A percentile compares a stretch with the other conserved stretches of the same genome.
Conservation (phyloP, 192 early-diverging fungal genomes). For the Mortierella hygrophila region DNA sequence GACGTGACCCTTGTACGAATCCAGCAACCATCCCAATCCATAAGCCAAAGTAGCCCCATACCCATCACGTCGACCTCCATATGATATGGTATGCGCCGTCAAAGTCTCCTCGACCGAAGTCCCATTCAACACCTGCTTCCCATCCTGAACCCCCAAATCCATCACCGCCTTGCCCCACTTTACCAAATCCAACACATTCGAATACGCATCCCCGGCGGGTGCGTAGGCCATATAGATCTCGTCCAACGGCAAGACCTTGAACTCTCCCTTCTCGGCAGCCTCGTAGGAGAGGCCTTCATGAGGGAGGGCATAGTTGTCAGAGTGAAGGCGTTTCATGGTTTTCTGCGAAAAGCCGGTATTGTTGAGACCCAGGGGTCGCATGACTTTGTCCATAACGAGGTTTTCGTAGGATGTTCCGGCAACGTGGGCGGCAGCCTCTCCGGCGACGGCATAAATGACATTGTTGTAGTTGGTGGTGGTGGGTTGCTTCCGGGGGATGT, state of each 20-base stretch:
- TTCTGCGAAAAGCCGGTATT: conserved; percentile 7
- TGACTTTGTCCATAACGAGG: conserved; percentile 12
- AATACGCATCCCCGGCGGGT: conserved; percentile 24
- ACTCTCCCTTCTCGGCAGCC: conserved; percentile 9
- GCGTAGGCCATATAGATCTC: not conserved
- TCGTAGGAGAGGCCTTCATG: not conserved
- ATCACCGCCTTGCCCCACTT: conserved; percentile 16
- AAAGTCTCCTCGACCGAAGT: not conserved
- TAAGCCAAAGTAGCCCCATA: conserved; percentile 1
- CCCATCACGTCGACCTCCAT: not conserved
- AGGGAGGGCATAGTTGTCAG: conserved; percentile 1
- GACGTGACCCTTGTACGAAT: conserved; percentile 16
- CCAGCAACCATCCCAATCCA: conserved; percentile 25
- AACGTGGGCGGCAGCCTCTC: conserved; percentile 19
- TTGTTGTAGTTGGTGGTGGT: conserved; percentile 7
- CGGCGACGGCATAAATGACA: conserved; percentile 25
- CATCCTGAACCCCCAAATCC: conserved; percentile 1
- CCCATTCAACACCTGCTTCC: conserved; percentile 23
- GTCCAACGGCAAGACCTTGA: not conserved
- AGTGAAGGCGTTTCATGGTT: conserved; percentile 9
- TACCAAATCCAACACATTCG: conserved; percentile 23
- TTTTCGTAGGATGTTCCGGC: conserved; percentile 11
- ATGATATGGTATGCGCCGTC: not conserved
- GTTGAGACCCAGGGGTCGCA: conserved; percentile 12
- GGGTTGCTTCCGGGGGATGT: not conserved